A percentile compares a stretch with the other conserved stretches of the same genome.
phyloP scores from a whole-genome alignment of 208 protist genomes.

The Trypanosoma conorhini region DNA sequence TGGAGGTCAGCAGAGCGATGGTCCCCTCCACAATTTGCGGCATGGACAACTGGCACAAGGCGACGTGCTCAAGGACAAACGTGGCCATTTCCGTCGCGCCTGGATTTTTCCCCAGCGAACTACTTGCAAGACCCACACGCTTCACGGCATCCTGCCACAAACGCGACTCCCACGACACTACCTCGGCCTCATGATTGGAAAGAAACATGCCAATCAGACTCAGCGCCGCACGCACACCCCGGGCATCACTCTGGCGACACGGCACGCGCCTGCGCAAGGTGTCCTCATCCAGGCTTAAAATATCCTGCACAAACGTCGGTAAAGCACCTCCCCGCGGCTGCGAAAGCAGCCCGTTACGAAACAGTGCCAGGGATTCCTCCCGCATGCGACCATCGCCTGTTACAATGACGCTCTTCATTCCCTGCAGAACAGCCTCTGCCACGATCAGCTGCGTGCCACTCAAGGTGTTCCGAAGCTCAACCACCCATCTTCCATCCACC shows the following conservation, averaged over 20 bases:
- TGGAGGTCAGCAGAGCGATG: conserved; percentile 25
- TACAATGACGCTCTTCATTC: conserved; percentile 2
- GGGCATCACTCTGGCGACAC: conserved; percentile 51
- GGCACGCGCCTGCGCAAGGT: conserved; percentile 43
- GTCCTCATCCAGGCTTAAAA: conserved; percentile 18
- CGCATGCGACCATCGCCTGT: conserved; percentile 1
- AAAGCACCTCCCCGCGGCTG: not conserved
- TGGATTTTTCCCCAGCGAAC: conserved; percentile 31
- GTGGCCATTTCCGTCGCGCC: conserved; percentile 34
- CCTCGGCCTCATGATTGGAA: conserved; percentile 10
- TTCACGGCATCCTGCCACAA: conserved; percentile 61
- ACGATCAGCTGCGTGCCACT: conserved; percentile 23
- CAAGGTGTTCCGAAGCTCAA: conserved; percentile 22
- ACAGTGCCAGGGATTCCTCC: conserved; percentile 21
- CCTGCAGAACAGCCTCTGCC: conserved; percentile 18
- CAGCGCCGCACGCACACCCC: conserved; percentile 59
- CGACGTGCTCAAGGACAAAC: conserved; percentile 40
- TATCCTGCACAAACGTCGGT: conserved; percentile 20
- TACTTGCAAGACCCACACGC: conserved; percentile 54
- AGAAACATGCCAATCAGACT: conserved; percentile 38
- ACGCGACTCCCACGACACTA: conserved; percentile 44
- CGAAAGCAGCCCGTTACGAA: conserved; percentile 18
- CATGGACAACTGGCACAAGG: conserved; percentile 17
- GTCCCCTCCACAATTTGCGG: conserved; percentile 30
- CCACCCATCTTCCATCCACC: conserved; percentile 27